Percentiles rank a stretch among this genome's conserved stretches.
These are phyloP conservation scores for Phytophthora ohioensis DNA, from an alignment of 352 stramenopile genomes.

Conservation along the genomic window DNA sequence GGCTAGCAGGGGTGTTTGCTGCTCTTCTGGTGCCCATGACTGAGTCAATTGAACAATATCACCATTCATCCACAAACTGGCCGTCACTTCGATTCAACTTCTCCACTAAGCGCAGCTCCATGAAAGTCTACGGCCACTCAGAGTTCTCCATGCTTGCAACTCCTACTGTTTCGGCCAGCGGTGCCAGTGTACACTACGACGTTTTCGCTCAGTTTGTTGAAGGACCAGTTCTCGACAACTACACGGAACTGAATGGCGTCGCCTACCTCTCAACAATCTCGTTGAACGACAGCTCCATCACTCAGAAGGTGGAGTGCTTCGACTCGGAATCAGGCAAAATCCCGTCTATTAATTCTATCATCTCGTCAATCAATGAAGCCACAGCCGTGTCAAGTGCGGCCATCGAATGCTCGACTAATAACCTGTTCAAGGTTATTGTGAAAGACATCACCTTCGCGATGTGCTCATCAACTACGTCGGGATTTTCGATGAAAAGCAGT, in stretches of 20 bases:
- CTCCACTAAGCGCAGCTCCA: constrained; percentile 35
- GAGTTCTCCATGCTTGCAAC: constrained; percentile 40
- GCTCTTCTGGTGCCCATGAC: background rate
- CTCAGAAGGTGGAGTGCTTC: constrained; percentile 20
- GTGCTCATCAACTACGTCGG: constrained; percentile 1
- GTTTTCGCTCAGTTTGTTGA: constrained; percentile 20
- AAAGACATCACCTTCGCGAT: constrained; percentile 10
- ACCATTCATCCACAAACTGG: background rate
- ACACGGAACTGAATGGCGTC: constrained; percentile 33
- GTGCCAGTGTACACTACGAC: constrained; percentile 34
- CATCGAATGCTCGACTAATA: constrained; percentile 10
- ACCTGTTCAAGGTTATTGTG: constrained; percentile 19
- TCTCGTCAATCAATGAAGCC: constrained; percentile 19
- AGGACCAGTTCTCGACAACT: constrained; percentile 20
- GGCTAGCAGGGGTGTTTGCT: background rate
- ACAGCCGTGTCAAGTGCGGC: background rate
- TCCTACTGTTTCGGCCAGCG: constrained; percentile 14
- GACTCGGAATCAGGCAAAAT: constrained; percentile 1
- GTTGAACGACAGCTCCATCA: background rate
- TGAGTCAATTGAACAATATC: background rate
- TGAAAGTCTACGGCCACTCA: constrained; percentile 33
- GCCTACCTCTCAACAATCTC: constrained; percentile 28
- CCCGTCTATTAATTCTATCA: constrained; percentile 26
- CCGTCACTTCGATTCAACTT: constrained; percentile 37
- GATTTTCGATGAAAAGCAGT: constrained; percentile 16